phyloP scores from a whole-genome alignment of 2,329 filamentous ascomycete species.

The Huntiella omanensis region DNA sequence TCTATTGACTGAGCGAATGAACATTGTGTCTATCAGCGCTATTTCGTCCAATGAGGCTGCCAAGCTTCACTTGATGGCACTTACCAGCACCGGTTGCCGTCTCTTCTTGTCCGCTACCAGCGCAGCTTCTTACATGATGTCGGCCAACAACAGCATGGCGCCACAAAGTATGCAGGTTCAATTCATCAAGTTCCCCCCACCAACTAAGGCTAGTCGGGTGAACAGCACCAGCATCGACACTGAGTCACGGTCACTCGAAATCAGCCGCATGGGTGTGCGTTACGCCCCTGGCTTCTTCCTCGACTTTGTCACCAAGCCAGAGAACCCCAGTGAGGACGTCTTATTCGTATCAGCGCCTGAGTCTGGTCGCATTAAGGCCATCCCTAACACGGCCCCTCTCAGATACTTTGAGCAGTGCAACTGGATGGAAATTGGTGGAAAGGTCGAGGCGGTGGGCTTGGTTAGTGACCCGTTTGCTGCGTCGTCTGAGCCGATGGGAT shows the following conservation, averaged over 20 bases:
- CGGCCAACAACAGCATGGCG: conserved; percentile 40
- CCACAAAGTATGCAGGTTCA: conserved; percentile 96
- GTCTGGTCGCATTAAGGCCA: conserved; percentile 59
- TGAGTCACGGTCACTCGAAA: conserved; percentile 29
- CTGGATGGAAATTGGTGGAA: conserved; percentile 57
- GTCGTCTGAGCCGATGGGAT: conserved; percentile 49
- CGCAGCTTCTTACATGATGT: conserved; percentile 47
- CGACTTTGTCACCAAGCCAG: conserved; percentile 53
- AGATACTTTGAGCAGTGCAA: conserved; percentile 61
- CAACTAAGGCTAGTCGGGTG: conserved; percentile 19
- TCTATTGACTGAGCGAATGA: conserved; percentile 49
- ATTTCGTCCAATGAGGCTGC: conserved; percentile 64
- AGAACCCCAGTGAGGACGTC: conserved; percentile 38
- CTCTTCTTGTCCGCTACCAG: conserved; percentile 84
- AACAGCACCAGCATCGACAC: conserved; percentile 24
- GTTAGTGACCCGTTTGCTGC: conserved; percentile 57
- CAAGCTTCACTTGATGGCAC: conserved; percentile 73
- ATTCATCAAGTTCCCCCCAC: conserved; percentile 83
- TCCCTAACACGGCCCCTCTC: conserved; percentile 31
- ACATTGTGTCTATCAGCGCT: conserved; percentile 68
- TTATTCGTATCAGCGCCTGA: conserved; percentile 81
- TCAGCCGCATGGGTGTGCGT: conserved; percentile 33
- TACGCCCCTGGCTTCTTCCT: conserved; percentile 86
- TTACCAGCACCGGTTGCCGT: conserved; percentile 76
- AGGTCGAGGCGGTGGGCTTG: conserved; percentile 60